Conservation (phyloP, 164 flowering plant species). For the Aristolochia californica region DNA sequence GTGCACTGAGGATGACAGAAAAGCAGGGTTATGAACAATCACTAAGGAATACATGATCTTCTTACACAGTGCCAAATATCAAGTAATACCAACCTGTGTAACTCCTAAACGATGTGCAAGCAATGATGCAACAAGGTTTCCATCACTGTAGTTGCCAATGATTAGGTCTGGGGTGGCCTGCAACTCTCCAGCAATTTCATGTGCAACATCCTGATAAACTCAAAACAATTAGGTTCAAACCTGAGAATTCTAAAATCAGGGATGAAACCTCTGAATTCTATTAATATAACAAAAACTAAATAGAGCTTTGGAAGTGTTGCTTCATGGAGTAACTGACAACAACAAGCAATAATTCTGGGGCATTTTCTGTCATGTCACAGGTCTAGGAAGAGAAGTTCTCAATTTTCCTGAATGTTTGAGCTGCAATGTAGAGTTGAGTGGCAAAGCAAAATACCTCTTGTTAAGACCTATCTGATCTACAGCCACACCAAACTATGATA, state of each 20-base stretch:
- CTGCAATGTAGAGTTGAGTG: too few relatives aligned
- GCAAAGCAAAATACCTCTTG: too few relatives aligned
- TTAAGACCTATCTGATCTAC: too few relatives aligned
- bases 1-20: constrained; percentile 56
- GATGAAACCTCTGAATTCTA: too few relatives aligned
- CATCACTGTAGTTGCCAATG: constrained; percentile 97
- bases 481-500: too few relatives aligned
- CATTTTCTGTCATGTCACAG: too few relatives aligned
- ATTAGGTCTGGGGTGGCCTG: constrained; percentile 88
- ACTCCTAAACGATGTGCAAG: constrained; percentile 84
- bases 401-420: too few relatives aligned
- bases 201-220: constrained; percentile 68
- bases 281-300: too few relatives aligned
- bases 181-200: constrained; percentile 67
- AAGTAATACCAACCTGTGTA: constrained; percentile 58
- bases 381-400: too few relatives aligned
- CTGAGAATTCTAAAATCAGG: too few relatives aligned
- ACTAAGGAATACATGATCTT: background rate
- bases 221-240: background rate
- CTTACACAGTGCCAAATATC: background rate
- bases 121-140: constrained; percentile 91
- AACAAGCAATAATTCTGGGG: background rate
- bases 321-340: too few relatives aligned
- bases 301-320: too few relatives aligned
- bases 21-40: background rate